phyloP scores from a whole-genome alignment of 805 yeast species.

The Wickerhamomyces canadensis region DNA sequence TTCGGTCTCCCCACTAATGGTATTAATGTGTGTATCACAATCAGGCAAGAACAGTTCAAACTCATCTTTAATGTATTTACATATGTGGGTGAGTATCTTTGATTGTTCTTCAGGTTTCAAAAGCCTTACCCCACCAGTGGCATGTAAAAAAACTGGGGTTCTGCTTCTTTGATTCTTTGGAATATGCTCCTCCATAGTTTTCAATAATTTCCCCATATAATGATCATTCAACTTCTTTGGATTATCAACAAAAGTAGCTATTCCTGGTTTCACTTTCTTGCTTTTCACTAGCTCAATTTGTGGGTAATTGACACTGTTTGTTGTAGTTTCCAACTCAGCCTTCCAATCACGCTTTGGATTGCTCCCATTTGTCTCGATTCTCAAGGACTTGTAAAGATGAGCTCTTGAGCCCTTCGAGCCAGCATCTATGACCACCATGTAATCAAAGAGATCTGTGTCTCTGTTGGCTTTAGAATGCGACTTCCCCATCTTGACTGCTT shows the following conservation, averaged over 20 bases:
- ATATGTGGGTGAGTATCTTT: slow-evolving; percentile 40
- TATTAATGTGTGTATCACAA: slow-evolving; percentile 52
- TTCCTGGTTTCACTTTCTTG: slow-evolving; percentile 44
- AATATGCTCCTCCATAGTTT: slow-evolving; percentile 42
- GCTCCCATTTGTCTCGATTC: slow-evolving; percentile 1
- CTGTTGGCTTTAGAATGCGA: neutral
- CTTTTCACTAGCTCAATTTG: slow-evolving; percentile 13
- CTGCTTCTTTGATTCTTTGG: slow-evolving; percentile 56
- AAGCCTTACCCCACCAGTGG: slow-evolving; percentile 65
- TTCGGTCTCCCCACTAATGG: slow-evolving; percentile 60
- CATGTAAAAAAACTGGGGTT: slow-evolving; percentile 65
- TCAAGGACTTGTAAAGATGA: slow-evolving; percentile 36
- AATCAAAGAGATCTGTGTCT: slow-evolving; percentile 42
- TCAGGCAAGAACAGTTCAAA: slow-evolving; percentile 55
- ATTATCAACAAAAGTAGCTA: slow-evolving; percentile 41
- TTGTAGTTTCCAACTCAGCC: slow-evolving; percentile 1
- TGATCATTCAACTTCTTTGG: slow-evolving; percentile 48
- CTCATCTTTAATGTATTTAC: slow-evolving; percentile 41
- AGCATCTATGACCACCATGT: slow-evolving; percentile 56
- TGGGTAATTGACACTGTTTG: slow-evolving; percentile 3
- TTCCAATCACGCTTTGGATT: slow-evolving; percentile 6
- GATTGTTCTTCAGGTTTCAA: slow-evolving; percentile 47
- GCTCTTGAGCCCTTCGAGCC: slow-evolving; percentile 66
- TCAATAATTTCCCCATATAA: slow-evolving; percentile 45
- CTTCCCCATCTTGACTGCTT: no score